Conservation (phyloP, 1,139 yeast species). For the Blastobotrys petasosporus region DNA sequence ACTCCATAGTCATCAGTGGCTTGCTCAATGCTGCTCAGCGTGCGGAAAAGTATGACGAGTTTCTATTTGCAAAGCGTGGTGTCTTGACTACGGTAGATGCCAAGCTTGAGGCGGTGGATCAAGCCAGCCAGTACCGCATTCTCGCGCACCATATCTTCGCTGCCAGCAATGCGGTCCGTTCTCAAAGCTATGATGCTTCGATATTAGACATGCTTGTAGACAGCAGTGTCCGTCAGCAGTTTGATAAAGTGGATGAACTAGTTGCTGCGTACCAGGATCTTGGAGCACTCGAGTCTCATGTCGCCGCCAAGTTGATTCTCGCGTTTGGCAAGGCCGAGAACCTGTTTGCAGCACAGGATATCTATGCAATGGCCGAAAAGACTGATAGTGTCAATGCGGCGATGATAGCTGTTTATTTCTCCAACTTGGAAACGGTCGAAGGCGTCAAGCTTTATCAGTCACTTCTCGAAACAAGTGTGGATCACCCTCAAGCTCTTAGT, state of each 20-base stretch:
- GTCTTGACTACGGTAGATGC: constrained; percentile 13
- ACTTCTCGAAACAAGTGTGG: constrained; percentile 14
- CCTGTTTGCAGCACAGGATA: constrained; percentile 6
- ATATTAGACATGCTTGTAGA: constrained; percentile 19
- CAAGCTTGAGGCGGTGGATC: constrained; percentile 15
- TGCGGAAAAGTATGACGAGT: not conserved
- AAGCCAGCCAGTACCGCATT: constrained; percentile 21
- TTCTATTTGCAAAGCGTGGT: constrained; percentile 8
- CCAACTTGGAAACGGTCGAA: constrained; percentile 22
- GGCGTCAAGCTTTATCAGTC: constrained; percentile 29
- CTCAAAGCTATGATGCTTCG: constrained; percentile 18
- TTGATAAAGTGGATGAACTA: constrained; percentile 12
- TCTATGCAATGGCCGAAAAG: constrained; percentile 8
- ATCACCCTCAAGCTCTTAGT: not conserved
- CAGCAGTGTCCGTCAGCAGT: constrained; percentile 17
- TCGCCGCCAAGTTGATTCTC: constrained; percentile 1
- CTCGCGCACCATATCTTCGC: constrained; percentile 28
- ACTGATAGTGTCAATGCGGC: constrained; percentile 23
- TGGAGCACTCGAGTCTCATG: not conserved
- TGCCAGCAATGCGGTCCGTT: constrained; percentile 25
- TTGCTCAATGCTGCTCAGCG: constrained; percentile 25
- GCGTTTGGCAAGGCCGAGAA: constrained; percentile 9
- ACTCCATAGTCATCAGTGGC: constrained; percentile 26
- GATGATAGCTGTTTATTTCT: constrained; percentile 31
- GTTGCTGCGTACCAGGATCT: constrained; percentile 10